A percentile compares a stretch with the other conserved stretches of the same genome.
Evolutionary conservation across 2,329 filamentous ascomycete species (phyloP).

Genomic region (Magnaporthales sp.): DNA sequence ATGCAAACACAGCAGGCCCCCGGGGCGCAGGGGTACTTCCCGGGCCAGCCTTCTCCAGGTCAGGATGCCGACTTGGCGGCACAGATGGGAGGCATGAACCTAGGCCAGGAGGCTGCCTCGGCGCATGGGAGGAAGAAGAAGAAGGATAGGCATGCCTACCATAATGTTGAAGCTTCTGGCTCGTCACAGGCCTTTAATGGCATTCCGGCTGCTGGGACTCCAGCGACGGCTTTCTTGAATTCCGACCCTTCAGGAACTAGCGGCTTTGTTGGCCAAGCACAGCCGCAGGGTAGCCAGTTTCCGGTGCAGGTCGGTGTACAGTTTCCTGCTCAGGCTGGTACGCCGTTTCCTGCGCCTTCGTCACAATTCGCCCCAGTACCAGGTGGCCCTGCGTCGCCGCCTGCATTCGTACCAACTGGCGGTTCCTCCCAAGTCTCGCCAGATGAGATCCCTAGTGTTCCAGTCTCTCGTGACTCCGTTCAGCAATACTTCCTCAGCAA

Average conservation of each 20-base stretch:
- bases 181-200: constrained; percentile 63
- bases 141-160: constrained; percentile 89
- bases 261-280: constrained; percentile 35
- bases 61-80: constrained; percentile 47
- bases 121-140: constrained; percentile 58
- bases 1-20: constrained; percentile 9
- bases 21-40: constrained; percentile 22
- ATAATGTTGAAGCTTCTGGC: constrained; percentile 67
- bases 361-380: constrained; percentile 35
- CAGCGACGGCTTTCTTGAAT: constrained; percentile 50
- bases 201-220: constrained; percentile 48
- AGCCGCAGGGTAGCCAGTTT: constrained; percentile 48
- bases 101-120: constrained; percentile 46
- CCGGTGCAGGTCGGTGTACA: constrained; percentile 46
- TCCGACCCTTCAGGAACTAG: constrained; percentile 35
- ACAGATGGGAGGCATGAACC: constrained; percentile 71
- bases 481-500: constrained; percentile 80
- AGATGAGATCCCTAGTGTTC: constrained; percentile 88
- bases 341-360: constrained; percentile 34
- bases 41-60: constrained; percentile 21
- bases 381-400: constrained; percentile 12
- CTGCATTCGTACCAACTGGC: constrained; percentile 45
- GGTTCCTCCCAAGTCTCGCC: constrained; percentile 73
- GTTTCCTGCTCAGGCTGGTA: constrained; percentile 37
- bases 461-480: constrained; percentile 70